These are phyloP conservation scores for Aethionema arabicum DNA, from an alignment of 345 rosid species.

Conservation along the genomic window DNA sequence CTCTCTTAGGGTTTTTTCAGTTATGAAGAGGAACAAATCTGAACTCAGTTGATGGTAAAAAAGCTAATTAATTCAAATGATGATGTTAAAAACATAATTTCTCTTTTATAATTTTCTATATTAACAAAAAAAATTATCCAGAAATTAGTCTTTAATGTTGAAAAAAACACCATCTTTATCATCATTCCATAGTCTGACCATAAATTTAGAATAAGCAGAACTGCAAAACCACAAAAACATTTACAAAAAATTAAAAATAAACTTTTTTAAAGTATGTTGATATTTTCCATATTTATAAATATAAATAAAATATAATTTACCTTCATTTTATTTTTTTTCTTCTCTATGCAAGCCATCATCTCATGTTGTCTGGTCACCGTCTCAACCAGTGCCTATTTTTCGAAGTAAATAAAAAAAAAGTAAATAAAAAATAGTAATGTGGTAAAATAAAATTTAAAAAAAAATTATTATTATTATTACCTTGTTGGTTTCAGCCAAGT, in stretches of 20 bases:
- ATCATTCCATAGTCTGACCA: neutral
- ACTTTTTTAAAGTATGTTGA: too few species aligned
- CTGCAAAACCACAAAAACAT: slow-evolving; percentile 23
- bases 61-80: slow-evolving; percentile 22
- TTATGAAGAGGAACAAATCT: slow-evolving; percentile 25
- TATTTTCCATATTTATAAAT: neutral
- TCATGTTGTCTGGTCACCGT: slow-evolving; percentile 45
- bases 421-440: slow-evolving; percentile 7
- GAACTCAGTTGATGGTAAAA: slow-evolving; percentile 21
- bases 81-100: neutral
- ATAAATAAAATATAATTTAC: slow-evolving; percentile 19
- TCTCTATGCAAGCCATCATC: slow-evolving; percentile 48
- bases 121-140: slow-evolving; percentile 6
- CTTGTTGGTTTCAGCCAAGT: slow-evolving; percentile 68
- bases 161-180: slow-evolving; percentile 16
- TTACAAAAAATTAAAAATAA: neutral
- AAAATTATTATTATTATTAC: too few species aligned
- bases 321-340: slow-evolving; percentile 50
- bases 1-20: slow-evolving; percentile 15
- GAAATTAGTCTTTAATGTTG: slow-evolving; percentile 4
- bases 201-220: slow-evolving; percentile 29
- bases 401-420: neutral
- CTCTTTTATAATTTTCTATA: neutral
- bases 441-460: neutral
- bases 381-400: slow-evolving; percentile 51